Percentiles rank a stretch among this genome's conserved stretches.
Evolutionary conservation across 2,329 filamentous ascomycete genomes (phyloP).

Genomic region (Microsporum ferrugineum): DNA sequence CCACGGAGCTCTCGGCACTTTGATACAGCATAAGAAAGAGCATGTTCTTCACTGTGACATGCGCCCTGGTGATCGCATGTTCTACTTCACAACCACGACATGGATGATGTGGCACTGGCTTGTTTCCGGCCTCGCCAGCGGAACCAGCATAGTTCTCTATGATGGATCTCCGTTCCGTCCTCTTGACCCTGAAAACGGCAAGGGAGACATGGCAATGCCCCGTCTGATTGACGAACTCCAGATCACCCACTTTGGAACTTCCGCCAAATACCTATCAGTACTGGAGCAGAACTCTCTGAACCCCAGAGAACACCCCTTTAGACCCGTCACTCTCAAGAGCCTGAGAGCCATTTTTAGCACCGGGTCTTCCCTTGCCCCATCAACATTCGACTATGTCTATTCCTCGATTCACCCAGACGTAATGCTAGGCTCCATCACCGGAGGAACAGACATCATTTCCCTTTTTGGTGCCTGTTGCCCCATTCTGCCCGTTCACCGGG

Average conservation of each 20-base stretch:
- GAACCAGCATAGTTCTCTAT: constrained; percentile 75
- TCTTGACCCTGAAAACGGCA: constrained; percentile 41
- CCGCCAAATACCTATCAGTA: constrained; percentile 81
- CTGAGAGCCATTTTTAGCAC: constrained; percentile 88
- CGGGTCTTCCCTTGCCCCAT: constrained; percentile 81
- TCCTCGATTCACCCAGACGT: constrained; percentile 65
- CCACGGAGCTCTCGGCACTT: constrained; percentile 76
- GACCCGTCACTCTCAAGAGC: constrained; percentile 31
- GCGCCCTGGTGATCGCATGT: constrained; percentile 57
- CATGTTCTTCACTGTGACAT: constrained; percentile 80
- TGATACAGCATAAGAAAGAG: constrained; percentile 96
- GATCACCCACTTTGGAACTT: constrained; percentile 91
- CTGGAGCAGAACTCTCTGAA: constrained; percentile 66
- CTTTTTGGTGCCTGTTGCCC: constrained; percentile 81
- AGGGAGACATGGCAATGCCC: constrained; percentile 71
- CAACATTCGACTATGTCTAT: constrained; percentile 87
- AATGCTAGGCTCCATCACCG: constrained; percentile 86
- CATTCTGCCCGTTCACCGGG: constrained; percentile 57
- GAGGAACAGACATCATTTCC: constrained; percentile 92
- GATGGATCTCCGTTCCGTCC: constrained; percentile 84
- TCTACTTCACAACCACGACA: constrained; percentile 90
- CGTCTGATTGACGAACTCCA: constrained; percentile 65
- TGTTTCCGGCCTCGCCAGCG: constrained; percentile 70
- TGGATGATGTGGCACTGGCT: constrained; percentile 99
- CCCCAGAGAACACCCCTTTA: constrained; percentile 43